These are phyloP conservation scores for Amphicarpaea edgeworthii DNA, from an alignment of 306 rosid species.

Conservation along the genomic window DNA sequence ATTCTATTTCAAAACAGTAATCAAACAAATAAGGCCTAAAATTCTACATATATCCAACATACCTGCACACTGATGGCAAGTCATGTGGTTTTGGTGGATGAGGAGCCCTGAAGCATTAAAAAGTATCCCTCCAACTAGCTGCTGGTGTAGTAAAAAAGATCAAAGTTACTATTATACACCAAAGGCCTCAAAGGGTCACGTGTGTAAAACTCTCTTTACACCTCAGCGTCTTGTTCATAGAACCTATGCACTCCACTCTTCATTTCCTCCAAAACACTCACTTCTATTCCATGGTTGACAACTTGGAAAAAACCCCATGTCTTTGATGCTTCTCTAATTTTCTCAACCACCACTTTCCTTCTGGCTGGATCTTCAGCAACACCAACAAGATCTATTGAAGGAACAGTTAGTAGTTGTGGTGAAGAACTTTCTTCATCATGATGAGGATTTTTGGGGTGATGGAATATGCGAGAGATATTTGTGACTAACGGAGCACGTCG, in stretches of 20 bases:
- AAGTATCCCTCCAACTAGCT: conserved; percentile 64
- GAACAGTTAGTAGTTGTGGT: conserved; percentile 31
- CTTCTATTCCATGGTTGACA: conserved; percentile 56
- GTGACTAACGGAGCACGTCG: too few species aligned
- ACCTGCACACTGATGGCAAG: conserved; percentile 60
- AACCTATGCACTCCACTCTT: conserved; percentile 51
- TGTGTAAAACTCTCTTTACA: conserved; percentile 46
- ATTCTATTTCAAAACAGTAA: too few species aligned
- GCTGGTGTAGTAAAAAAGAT: conserved; percentile 47
- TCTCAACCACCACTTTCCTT: conserved; percentile 37
- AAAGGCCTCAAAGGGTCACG: conserved; percentile 41
- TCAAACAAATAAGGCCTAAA: not conserved
- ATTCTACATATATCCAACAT: not conserved
- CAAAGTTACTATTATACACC: conserved; percentile 51
- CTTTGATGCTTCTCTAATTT: conserved; percentile 45
- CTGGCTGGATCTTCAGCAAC: not conserved
- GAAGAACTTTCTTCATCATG: not conserved
- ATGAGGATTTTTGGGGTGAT: not conserved
- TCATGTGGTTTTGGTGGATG: conserved; percentile 56
- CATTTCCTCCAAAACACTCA: conserved; percentile 49
- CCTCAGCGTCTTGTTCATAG: conserved; percentile 52
- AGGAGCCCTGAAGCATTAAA: conserved; percentile 47
- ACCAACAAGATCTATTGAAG: conserved; percentile 44
- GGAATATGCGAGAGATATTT: conserved; percentile 57
- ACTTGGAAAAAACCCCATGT: conserved; percentile 60